Conservation (phyloP, 2,329 filamentous ascomycete genomes). For the Fusarium decemcellulare region DNA sequence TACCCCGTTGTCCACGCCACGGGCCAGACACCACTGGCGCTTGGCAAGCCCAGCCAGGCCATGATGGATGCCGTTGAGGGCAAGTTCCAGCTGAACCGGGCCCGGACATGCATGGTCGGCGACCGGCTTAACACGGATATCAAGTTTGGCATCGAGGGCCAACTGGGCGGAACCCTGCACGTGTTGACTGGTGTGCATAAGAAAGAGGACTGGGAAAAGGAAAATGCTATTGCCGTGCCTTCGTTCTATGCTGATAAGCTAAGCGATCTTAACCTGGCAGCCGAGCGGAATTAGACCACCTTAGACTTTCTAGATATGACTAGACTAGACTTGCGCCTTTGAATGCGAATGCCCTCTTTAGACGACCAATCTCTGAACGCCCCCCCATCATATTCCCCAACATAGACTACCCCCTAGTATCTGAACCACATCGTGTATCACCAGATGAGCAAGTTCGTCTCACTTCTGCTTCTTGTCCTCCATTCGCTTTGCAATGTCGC, state of each 20-base stretch:
- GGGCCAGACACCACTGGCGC: slow-evolving; percentile 77
- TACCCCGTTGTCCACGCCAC: slow-evolving; percentile 83
- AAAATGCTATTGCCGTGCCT: slow-evolving; percentile 78
- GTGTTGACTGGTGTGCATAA: slow-evolving; percentile 92
- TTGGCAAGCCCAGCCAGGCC: slow-evolving; percentile 96
- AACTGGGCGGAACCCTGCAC: slow-evolving; percentile 89
- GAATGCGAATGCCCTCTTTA: not conserved
- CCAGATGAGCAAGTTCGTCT: not conserved
- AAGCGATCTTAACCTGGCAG: slow-evolving; percentile 74
- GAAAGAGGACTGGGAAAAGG: slow-evolving; percentile 85
- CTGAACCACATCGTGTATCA: not conserved
- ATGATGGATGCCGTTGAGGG: slow-evolving; percentile 99
- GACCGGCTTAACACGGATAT: slow-evolving; percentile 97
- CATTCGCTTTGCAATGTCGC: slow-evolving; percentile 63
- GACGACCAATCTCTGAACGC: not conserved
- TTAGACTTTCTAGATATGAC: slow-evolving; percentile 39
- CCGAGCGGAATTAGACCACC: slow-evolving; percentile 34
- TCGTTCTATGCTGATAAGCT: slow-evolving; percentile 88
- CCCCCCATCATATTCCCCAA: not conserved
- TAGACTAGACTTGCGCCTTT: slow-evolving; percentile 14
- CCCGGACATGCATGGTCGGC: slow-evolving; percentile 93
- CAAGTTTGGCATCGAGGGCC: slow-evolving; percentile 91
- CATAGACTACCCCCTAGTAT: not conserved
- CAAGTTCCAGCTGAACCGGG: slow-evolving; percentile 90
- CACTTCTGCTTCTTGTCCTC: slow-evolving; percentile 54